phyloP scores from a whole-genome alignment of 169 alveolate species.

The Plasmodium adleri region DNA sequence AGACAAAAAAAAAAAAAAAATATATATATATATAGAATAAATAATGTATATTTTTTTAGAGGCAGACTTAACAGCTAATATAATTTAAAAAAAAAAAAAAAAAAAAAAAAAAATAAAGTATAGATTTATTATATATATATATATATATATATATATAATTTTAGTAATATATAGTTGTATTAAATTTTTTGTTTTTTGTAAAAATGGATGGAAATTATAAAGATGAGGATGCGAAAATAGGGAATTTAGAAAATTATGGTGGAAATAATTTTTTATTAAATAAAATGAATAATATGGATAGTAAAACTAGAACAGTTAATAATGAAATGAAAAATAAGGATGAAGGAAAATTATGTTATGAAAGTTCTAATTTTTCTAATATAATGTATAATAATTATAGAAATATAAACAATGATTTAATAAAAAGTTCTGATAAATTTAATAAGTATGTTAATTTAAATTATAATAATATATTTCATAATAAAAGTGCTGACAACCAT shows the following conservation, averaged over 20 bases:
- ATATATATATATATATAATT: not conserved
- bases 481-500: not conserved
- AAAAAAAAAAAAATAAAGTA: not conserved
- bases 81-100: not conserved
- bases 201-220: constrained; percentile 30
- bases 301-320: constrained; percentile 12
- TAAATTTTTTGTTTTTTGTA: not conserved
- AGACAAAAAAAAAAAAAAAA: too few relatives aligned
- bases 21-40: too few relatives aligned
- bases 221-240: not conserved
- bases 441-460: not conserved
- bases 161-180: not conserved
- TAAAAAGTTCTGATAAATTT: not conserved
- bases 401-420: not conserved
- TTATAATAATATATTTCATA: constrained; percentile 1
- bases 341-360: not conserved
- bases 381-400: not conserved
- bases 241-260: not conserved
- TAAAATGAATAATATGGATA: constrained; percentile 8
- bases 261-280: constrained; percentile 6
- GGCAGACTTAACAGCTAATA: too few relatives aligned
- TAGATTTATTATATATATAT: constrained; percentile 5
- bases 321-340: constrained; percentile 1
- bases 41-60: too few relatives aligned
- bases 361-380: constrained; percentile 7